Percentiles rank a stretch among this genome's conserved stretches.
Conservation (phyloP, 202 grass and related monocot genomes). For the Panicum virgatum region DNA sequence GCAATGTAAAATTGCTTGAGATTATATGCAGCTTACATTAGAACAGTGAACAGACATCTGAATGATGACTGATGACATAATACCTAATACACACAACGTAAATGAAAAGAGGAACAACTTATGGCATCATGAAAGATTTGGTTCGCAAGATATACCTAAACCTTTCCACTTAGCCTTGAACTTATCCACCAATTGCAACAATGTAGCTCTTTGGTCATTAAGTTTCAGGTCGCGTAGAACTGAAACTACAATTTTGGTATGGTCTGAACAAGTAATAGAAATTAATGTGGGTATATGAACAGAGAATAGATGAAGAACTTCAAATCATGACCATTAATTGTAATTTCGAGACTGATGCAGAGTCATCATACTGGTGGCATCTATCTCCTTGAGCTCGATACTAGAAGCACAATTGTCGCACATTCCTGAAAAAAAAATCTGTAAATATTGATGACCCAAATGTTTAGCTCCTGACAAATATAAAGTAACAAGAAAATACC, state of each 20-base stretch:
- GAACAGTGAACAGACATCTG: neutral
- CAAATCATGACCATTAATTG: neutral
- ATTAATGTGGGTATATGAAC: neutral
- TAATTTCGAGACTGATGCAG: conserved; percentile 12
- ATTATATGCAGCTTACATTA: neutral
- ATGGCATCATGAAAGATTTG: conserved; percentile 3
- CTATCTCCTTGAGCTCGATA: conserved; percentile 50
- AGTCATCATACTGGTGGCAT: conserved; percentile 50
- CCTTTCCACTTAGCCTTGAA: conserved; percentile 73
- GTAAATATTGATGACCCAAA: conserved; percentile 19
- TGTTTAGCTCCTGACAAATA: conserved; percentile 21
- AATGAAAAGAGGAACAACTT: conserved; percentile 9
- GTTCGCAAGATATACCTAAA: conserved; percentile 51
- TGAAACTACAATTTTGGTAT: conserved; percentile 63
- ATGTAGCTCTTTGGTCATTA: conserved; percentile 85
- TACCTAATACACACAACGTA: conserved; percentile 2
- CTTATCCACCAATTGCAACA: conserved; percentile 84
- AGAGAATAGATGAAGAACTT: neutral
- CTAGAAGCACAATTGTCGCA: conserved; percentile 60
- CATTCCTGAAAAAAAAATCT: conserved; percentile 48
- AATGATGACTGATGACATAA: conserved; percentile 1
- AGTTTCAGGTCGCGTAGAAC: conserved; percentile 55
- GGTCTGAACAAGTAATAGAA: conserved; percentile 53
- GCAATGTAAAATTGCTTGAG: conserved; percentile 6
- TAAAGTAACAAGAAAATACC: conserved; percentile 47